A percentile compares a stretch with the other conserved stretches of the same genome.
phyloP scores from a whole-genome alignment of 2,329 filamentous ascomycete species.

The Trichophyton benhamiae region DNA sequence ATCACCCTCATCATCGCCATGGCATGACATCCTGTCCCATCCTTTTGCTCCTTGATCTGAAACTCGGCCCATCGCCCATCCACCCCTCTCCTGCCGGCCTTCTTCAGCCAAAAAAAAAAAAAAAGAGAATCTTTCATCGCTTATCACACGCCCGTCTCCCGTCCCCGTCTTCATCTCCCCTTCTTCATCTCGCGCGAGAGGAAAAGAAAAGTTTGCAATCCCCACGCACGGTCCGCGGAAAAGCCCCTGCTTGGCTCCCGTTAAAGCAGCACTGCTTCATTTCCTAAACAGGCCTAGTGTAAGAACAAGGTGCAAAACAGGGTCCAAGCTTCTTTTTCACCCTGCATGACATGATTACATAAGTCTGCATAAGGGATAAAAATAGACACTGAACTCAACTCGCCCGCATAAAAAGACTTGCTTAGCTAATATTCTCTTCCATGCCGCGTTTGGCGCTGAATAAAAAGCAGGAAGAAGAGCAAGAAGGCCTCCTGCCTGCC shows the following conservation, averaged over 20 bases:
- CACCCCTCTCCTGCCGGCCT: too few relatives aligned
- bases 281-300: neutral
- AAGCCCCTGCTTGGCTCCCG: neutral
- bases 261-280: neutral
- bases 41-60: too few relatives aligned
- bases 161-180: neutral
- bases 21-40: too few relatives aligned
- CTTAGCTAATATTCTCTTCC: neutral
- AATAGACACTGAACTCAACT: neutral
- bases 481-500: too few relatives aligned
- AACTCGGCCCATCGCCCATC: too few relatives aligned
- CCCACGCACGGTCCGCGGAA: neutral
- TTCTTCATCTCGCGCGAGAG: neutral
- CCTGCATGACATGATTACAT: slow-evolving; percentile 1
- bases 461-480: too few relatives aligned
- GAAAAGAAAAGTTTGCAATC: neutral
- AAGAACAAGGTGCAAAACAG: neutral
- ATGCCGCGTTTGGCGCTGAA: slow-evolving; percentile 4
- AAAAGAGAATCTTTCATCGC: neutral
- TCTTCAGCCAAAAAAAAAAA: neutral
- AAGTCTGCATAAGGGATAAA: neutral
- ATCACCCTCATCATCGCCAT: too few relatives aligned
- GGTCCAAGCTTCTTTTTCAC: neutral
- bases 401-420: neutral
- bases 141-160: neutral